Conservation (phyloP, 164 flowering plant species). For the Aristolochia contorta region DNA sequence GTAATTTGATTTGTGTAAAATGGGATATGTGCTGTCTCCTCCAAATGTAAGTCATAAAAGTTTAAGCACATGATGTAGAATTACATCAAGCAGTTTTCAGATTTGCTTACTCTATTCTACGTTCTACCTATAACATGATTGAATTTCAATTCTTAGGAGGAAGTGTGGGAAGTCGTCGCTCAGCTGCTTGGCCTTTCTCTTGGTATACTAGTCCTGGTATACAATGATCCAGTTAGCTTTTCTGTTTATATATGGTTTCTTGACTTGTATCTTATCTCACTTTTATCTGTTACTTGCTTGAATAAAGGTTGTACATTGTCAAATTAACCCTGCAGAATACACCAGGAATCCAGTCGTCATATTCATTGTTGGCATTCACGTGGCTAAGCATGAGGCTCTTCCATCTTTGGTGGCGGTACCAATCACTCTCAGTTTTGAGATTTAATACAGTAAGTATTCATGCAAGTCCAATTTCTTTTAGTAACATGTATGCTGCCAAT, state of each 20-base stretch:
- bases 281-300: constrained; percentile 1
- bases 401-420: constrained; percentile 87
- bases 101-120: background rate
- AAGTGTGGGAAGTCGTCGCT: constrained; percentile 97
- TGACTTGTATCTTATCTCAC: background rate
- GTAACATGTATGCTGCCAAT: background rate
- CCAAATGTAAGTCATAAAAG: too few species aligned
- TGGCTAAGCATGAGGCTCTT: constrained; percentile 70
- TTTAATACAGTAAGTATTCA: constrained; percentile 56
- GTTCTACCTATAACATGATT: constrained; percentile 4
- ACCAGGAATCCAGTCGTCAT: constrained; percentile 54
- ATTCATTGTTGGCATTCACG: constrained; percentile 35
- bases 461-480: background rate
- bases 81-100: background rate
- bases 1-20: too few species aligned
- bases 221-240: constrained; percentile 5
- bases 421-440: constrained; percentile 65
- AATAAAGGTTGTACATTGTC: constrained; percentile 3
- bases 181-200: constrained; percentile 80
- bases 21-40: too few species aligned
- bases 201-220: constrained; percentile 71
- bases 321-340: constrained; percentile 42
- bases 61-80: too few species aligned
- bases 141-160: constrained; percentile 49
- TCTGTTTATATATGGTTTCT: background rate